Evolutionary conservation across 2,329 filamentous ascomycete species (phyloP), one percentile per base, ranked within the genome.

Genomic region (Dothiorella sarmentorum): DNA sequence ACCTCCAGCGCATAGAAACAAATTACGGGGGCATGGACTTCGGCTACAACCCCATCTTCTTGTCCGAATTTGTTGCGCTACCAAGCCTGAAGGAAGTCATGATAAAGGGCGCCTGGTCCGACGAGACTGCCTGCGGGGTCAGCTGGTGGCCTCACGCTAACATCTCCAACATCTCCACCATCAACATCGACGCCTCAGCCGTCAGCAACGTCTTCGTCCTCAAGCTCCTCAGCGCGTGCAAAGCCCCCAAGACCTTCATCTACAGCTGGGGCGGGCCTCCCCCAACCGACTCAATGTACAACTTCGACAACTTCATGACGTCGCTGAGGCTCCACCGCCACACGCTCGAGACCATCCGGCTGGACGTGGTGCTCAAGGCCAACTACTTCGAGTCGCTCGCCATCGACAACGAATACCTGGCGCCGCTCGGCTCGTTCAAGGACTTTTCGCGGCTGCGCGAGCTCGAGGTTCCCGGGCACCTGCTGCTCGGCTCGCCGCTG

Each of bases 311-410:
- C n/a, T 52, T 52, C 33, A 52, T 52, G 47, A 17, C 15, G 15
- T 31, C 47, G 7, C 47, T 52, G 15, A 31, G 20, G 11, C 11
- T 35, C 4, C 47, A 33, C 18, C n/a, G n/a, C 5, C 20, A 52
- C 18, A 17, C 47, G 33, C 47, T 52, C 47, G 47, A 52, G 20
- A 52, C 47, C 7, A 52, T 52, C 3, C 31, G 22, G 11, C 31
- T 52, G n/a, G 47, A 52, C 31, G 47, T 52, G 7, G 47, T 52
- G 31, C 47, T 52, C 47, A 52, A 52, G 47, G 47, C 47, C 15
- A 52, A 52, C 22, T 38, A 37, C 31, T 52, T 52, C 33, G 47
- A 52, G 22, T 52, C 20, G 6, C 20, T 52, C 18, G 47, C 47
- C 22, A 38, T 52, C 47, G 47, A 52, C 9, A 38, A 52, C 22